A percentile compares a stretch with the other conserved stretches of the same genome.
These are phyloP conservation scores for Talinum fruticosum DNA, from an alignment of 148 eudicot species.

Conservation along the genomic window DNA sequence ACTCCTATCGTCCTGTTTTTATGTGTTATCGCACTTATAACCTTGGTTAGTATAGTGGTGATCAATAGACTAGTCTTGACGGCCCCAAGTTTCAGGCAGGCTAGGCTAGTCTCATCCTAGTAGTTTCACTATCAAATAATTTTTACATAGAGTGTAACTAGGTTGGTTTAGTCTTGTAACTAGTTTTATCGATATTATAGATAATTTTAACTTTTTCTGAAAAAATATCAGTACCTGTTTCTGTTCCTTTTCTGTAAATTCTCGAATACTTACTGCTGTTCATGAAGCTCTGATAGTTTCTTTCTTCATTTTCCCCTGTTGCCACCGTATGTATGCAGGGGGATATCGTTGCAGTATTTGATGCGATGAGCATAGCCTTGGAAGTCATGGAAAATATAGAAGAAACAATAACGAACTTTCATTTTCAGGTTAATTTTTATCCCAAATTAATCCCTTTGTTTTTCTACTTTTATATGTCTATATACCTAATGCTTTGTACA, in stretches of 20 bases:
- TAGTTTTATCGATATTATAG: no score
- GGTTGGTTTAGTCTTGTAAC: no score
- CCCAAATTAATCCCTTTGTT: background rate
- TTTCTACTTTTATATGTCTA: no score
- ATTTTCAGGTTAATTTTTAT: slow-evolving; percentile 41
- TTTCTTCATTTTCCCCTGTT: background rate
- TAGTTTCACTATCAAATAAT: no score
- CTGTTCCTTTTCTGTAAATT: background rate
- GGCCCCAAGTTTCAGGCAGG: no score
- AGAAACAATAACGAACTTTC: slow-evolving; percentile 35
- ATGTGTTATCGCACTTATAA: no score
- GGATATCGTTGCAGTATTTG: slow-evolving; percentile 35
- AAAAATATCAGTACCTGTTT: background rate
- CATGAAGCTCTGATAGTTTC: background rate
- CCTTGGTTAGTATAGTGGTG: no score
- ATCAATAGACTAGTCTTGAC: no score
- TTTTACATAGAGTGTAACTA: no score
- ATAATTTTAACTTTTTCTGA: no score
- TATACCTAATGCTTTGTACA: background rate
- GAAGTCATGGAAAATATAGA: slow-evolving; percentile 47
- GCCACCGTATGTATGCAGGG: slow-evolving; percentile 30
- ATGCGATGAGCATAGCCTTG: slow-evolving; percentile 51
- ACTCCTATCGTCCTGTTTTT: no score
- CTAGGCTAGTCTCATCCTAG: no score
- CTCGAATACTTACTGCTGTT: background rate